These are phyloP conservation scores for Microstegium vimineum DNA, from an alignment of 176 grass and related monocot genomes.

Conservation along the genomic window DNA sequence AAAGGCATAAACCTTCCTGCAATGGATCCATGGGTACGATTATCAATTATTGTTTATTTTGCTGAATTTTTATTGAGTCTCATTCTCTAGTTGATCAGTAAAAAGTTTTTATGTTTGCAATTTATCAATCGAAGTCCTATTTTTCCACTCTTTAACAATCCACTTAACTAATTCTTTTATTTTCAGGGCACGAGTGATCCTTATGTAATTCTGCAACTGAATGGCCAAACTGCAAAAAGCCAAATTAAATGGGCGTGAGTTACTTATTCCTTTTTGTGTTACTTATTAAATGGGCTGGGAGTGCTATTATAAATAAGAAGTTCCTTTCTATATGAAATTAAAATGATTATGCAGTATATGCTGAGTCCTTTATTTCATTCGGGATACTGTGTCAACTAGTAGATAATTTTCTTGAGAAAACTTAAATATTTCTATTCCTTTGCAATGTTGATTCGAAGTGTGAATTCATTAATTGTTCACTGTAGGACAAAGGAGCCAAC, in stretches of 20 bases:
- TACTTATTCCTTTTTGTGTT: constrained; percentile 19
- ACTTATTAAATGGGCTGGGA: constrained; percentile 9
- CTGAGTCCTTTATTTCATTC: not conserved
- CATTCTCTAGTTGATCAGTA: constrained; percentile 16
- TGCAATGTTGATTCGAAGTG: constrained; percentile 17
- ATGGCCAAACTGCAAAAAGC: constrained; percentile 72
- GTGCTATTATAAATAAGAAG: not conserved
- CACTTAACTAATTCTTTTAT: not conserved
- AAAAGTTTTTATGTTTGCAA: not conserved
- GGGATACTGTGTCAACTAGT: not conserved
- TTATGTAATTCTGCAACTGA: constrained; percentile 78
- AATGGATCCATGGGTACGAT: constrained; percentile 93
- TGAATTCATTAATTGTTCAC: constrained; percentile 40
- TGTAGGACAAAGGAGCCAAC: constrained; percentile 76
- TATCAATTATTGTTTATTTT: not conserved
- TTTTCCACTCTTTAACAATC: not conserved
- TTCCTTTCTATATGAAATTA: not conserved
- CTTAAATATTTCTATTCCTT: constrained; percentile 19
- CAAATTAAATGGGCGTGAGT: constrained; percentile 98
- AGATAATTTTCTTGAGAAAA: not conserved
- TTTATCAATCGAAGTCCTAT: not conserved
- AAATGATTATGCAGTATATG: not conserved
- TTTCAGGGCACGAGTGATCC: constrained; percentile 97
- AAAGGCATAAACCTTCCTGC: constrained; percentile 79
- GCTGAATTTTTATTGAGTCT: not conserved